Evolutionary conservation across 129 eudicot species (phyloP), one percentile per base, ranked within the genome.

Genomic region (Pulicaria dysenterica): DNA sequence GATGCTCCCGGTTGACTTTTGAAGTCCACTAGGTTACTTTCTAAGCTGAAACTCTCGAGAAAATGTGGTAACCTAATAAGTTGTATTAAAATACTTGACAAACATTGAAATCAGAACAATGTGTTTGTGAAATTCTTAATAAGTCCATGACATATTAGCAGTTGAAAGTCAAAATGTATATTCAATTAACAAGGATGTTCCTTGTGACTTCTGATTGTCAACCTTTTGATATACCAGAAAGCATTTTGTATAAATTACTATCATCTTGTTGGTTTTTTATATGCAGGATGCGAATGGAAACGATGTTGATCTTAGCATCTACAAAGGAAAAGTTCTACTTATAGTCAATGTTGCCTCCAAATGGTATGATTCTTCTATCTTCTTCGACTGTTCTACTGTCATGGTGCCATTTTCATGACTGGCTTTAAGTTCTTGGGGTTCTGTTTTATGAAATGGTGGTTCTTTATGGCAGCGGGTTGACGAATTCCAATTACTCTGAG

Each of bases 401-500:
- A 41, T 48, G 34, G 14, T 54, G 42, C 60, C 11, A 6, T 19
- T 71, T 42, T 46, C 50, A 12, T n/a, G 63, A 38, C 14, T 56
- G 17, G 31, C 39, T 55, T n/a, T 69, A 46, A 46, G 36, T 65
- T 49, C 8, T 3, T 69, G 9, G 11, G 37, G 50, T 2, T 5
- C 44, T 13, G 15, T 19, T 64, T 47, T 47, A 45, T 45, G 17
- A 54, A 44, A 64, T 69, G 69, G 41, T 73, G 64, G 8, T 65
- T 81, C 39, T 40, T 81, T 56, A 39, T 16, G 76, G 56, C 91
- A 93, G 98, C 59, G 98, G 98, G 56, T 55, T 93, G 86, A 89
- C 98, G 2, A 85, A 89, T 77, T 93, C 98, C 17, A 93, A 89
- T 87, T 93, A 93, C 72, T 76, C 77, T 0, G 96, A 93, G 69